phyloP scores from a whole-genome alignment of 257 asterid species.

The Plectranthus barbatus region DNA sequence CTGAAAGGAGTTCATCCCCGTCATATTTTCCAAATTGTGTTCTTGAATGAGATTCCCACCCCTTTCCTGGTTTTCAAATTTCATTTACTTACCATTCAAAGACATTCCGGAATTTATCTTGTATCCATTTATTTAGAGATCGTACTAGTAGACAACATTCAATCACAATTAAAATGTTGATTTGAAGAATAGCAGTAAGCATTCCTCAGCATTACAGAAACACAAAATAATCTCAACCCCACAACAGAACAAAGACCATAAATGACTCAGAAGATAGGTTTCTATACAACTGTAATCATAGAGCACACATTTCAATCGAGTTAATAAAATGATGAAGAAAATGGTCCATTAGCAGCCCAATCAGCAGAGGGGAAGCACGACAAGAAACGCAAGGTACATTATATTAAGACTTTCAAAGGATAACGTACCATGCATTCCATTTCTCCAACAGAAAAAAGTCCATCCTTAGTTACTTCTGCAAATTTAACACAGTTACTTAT shows the following conservation, averaged over 20 bases:
- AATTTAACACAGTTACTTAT: slow-evolving; percentile 10
- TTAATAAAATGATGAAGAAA: background rate
- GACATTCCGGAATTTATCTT: no score
- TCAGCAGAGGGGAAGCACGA: background rate
- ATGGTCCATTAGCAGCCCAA: slow-evolving; percentile 7
- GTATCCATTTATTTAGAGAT: no score
- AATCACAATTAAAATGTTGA: no score
- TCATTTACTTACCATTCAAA: no score
- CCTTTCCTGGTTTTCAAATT: no score
- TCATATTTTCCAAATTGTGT: no score
- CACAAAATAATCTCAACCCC: background rate
- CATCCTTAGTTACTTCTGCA: slow-evolving; percentile 97
- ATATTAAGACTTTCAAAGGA: slow-evolving; percentile 7
- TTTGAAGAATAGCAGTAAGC: no score
- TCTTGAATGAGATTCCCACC: no score
- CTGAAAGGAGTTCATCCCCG: no score
- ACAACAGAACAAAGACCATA: background rate
- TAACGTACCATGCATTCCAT: slow-evolving; percentile 98
- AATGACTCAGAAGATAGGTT: background rate
- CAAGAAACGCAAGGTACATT: background rate
- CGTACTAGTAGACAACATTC: no score
- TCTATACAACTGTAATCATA: background rate
- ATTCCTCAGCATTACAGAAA: background rate
- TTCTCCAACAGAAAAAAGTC: slow-evolving; percentile 97
- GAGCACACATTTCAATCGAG: background rate